Conservation (phyloP, 2,329 filamentous ascomycete species). For the Colletotrichum graminicola region DNA sequence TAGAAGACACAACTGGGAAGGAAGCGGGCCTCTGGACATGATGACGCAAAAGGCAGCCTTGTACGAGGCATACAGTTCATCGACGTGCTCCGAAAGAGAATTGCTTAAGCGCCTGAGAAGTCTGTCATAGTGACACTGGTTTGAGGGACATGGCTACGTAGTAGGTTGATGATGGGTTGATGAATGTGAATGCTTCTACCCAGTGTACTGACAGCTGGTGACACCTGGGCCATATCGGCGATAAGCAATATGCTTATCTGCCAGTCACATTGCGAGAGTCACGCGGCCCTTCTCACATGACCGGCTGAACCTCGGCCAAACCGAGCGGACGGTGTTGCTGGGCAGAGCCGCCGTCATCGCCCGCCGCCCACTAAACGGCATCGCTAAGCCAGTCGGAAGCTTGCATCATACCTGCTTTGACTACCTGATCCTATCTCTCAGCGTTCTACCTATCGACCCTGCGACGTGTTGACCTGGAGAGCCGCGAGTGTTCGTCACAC, state of each 20-base stretch:
- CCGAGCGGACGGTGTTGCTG: constrained; percentile 28
- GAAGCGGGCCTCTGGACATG: constrained; percentile 71
- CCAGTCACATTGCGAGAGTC: constrained; percentile 5
- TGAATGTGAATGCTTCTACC: neutral
- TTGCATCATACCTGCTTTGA: constrained; percentile 38
- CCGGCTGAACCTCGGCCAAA: constrained; percentile 35
- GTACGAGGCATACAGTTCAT: neutral
- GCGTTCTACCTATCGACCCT: constrained; percentile 31
- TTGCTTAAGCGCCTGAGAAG: no score
- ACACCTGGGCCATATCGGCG: neutral
- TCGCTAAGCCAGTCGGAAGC: constrained; percentile 41
- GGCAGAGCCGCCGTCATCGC: constrained; percentile 39
- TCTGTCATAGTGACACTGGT: neutral
- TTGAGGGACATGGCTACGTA: neutral
- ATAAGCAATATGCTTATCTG: constrained; percentile 17
- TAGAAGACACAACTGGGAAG: constrained; percentile 75
- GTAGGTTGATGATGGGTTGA: neutral
- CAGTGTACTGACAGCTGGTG: no score
- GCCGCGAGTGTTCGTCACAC: constrained; percentile 34
- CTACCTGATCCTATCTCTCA: constrained; percentile 32
- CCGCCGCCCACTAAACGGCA: constrained; percentile 38
- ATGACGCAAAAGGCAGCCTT: neutral
- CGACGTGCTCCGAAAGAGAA: neutral
- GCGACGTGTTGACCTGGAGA: constrained; percentile 27
- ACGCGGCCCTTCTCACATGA: constrained; percentile 36